Evolutionary conservation across 106 monocot species (phyloP).

Genomic region (Dioscorea dumetorum): DNA sequence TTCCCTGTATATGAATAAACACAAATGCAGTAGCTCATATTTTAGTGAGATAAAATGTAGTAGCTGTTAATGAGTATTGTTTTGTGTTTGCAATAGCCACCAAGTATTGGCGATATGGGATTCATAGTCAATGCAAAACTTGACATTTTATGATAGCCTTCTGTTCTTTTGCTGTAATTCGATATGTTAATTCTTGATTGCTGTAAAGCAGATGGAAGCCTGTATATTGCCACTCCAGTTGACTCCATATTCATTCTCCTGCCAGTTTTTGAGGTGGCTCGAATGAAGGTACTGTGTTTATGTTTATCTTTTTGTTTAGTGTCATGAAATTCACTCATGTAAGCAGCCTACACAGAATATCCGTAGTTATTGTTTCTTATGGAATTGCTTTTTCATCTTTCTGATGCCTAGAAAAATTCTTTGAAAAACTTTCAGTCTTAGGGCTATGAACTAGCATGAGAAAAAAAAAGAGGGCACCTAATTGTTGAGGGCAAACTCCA

Average conservation of each 20-base stretch:
- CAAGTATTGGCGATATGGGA: neutral
- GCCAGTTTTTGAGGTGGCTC: slow-evolving; percentile 71
- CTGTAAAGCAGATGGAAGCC: slow-evolving; percentile 68
- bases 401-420: no score
- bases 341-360: no score
- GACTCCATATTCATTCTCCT: slow-evolving; percentile 82
- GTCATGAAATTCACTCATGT: no score
- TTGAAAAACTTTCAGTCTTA: no score
- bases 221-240: slow-evolving; percentile 71
- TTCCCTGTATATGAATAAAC: neutral
- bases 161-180: neutral
- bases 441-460: no score
- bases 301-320: no score
- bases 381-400: no score
- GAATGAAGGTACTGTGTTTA: slow-evolving; percentile 54
- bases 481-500: no score
- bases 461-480: no score
- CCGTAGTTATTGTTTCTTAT: no score
- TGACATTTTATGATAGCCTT: neutral
- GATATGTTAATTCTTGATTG: slow-evolving; percentile 5
- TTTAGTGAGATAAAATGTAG: neutral
- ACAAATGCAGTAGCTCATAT: neutral
- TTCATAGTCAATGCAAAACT: neutral
- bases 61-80: neutral
- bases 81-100: neutral